Evolutionary conservation across 2,329 filamentous ascomycete species (phyloP).

Genomic region (Rhynchosporium agropyri): DNA sequence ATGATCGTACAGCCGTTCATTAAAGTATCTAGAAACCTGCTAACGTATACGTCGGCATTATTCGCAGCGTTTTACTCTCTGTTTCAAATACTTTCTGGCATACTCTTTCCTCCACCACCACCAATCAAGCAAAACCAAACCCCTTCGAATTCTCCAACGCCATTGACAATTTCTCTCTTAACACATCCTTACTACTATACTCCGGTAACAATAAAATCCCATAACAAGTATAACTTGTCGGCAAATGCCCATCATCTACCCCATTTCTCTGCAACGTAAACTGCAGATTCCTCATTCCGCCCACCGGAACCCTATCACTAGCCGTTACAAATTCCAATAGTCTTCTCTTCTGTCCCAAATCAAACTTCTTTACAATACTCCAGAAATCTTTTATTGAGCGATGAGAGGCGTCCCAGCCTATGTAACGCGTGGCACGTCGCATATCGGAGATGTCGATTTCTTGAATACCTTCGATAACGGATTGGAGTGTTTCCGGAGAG

Average conservation of each 20-base stretch:
- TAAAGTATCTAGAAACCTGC: too few species aligned
- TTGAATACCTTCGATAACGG: conserved; percentile 79
- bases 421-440: conserved; percentile 72
- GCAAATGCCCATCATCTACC: conserved; percentile 65
- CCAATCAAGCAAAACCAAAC: conserved; percentile 74
- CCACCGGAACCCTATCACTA: conserved; percentile 85
- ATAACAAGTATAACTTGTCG: conserved; percentile 92
- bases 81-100: too few species aligned
- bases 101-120: not conserved
- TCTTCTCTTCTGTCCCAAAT: conserved; percentile 69
- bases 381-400: conserved; percentile 80
- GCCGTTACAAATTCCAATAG: conserved; percentile 95
- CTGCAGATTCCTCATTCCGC: conserved; percentile 77
- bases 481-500: conserved; percentile 67
- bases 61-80: too few species aligned
- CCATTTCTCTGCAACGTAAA: conserved; percentile 84
- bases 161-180: conserved; percentile 77
- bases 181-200: conserved; percentile 70
- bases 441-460: conserved; percentile 78
- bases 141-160: conserved; percentile 87
- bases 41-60: too few species aligned
- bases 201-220: conserved; percentile 83
- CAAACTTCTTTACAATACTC: conserved; percentile 71
- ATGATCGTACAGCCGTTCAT: too few species aligned
- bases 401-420: conserved; percentile 74